A percentile compares a stretch with the other conserved stretches of the same genome.
Conservation (phyloP, 352 stramenopile species). For the Globisporangium nagaii region DNA sequence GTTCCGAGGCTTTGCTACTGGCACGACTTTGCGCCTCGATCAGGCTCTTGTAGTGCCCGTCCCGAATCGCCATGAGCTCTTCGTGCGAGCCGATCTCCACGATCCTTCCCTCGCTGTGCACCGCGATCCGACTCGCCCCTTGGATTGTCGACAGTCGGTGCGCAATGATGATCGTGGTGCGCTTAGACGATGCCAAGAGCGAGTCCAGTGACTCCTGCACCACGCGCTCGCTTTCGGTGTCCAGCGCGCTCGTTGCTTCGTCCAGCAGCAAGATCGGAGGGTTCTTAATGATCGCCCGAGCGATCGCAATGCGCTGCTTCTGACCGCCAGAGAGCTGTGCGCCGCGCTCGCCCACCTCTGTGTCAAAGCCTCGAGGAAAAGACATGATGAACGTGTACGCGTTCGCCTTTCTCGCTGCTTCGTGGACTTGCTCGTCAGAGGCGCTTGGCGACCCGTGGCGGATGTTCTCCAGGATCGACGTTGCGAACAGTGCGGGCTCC, state of each 20-base stretch:
- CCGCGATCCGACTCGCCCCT: conserved; percentile 92
- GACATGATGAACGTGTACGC: conserved; percentile 89
- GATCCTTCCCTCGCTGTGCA: conserved; percentile 88
- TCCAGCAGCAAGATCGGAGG: conserved; percentile 82
- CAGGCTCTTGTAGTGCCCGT: conserved; percentile 39
- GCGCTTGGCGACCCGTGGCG: conserved; percentile 53
- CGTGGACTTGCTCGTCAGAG: conserved; percentile 43
- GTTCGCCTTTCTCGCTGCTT: conserved; percentile 59
- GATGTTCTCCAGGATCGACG: conserved; percentile 74
- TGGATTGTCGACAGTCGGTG: conserved; percentile 94
- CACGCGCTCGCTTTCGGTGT: conserved; percentile 77
- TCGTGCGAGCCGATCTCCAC: conserved; percentile 91
- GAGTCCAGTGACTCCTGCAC: conserved; percentile 65
- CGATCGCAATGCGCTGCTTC: conserved; percentile 89
- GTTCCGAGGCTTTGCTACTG: not conserved
- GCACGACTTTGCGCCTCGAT: conserved; percentile 13
- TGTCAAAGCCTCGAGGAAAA: conserved; percentile 90
- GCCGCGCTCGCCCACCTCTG: conserved; percentile 83
- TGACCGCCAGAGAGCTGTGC: conserved; percentile 86
- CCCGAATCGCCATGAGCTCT: conserved; percentile 71
- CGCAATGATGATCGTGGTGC: conserved; percentile 47
- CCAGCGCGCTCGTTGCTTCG: conserved; percentile 14
- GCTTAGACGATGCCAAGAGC: conserved; percentile 17
- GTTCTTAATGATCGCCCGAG: conserved; percentile 76
- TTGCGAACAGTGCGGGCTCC: conserved; percentile 27